Percentiles rank a stretch among this genome's conserved stretches.
phyloP scores from a whole-genome alignment of 495 filamentous ascomycete species.

The Aspergillus taichungensis region DNA sequence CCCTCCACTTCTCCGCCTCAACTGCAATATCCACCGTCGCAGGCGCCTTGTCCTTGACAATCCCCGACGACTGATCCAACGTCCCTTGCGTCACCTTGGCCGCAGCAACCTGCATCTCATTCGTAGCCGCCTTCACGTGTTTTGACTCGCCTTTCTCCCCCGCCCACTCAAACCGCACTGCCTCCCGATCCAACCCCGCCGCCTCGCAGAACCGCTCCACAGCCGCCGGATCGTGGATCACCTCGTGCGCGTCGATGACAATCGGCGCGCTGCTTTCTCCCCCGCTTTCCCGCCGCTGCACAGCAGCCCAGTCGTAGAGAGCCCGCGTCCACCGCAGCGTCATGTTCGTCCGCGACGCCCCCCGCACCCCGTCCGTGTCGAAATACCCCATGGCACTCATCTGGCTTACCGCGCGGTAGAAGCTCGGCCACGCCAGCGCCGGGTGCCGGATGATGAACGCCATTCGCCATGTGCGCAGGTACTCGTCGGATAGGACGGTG shows the following conservation, averaged over 20 bases:
- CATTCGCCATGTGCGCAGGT: conserved; percentile 24
- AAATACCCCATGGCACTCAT: conserved; percentile 10
- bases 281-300: conserved; percentile 2
- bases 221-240: conserved; percentile 26
- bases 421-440: conserved; percentile 28
- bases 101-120: not conserved
- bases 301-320: conserved; percentile 28
- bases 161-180: conserved; percentile 32
- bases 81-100: conserved; percentile 21
- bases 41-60: conserved; percentile 29
- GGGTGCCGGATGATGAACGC: conserved; percentile 39
- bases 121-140: not conserved
- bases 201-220: conserved; percentile 23
- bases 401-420: conserved; percentile 23
- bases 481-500: conserved; percentile 30
- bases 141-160: conserved; percentile 13
- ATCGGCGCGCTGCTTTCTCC: conserved; percentile 17
- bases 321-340: conserved; percentile 24
- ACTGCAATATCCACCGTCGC: conserved; percentile 23
- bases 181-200: conserved; percentile 24
- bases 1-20: conserved; percentile 37
- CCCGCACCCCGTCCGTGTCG: conserved; percentile 5
- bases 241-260: conserved; percentile 38
- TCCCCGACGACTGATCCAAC: conserved; percentile 23
- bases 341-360: conserved; percentile 13